Base-by-base conservation (phyloP, 2,329 filamentous ascomycete species). In the Myriosclerotinia duriaeana region DNA sequence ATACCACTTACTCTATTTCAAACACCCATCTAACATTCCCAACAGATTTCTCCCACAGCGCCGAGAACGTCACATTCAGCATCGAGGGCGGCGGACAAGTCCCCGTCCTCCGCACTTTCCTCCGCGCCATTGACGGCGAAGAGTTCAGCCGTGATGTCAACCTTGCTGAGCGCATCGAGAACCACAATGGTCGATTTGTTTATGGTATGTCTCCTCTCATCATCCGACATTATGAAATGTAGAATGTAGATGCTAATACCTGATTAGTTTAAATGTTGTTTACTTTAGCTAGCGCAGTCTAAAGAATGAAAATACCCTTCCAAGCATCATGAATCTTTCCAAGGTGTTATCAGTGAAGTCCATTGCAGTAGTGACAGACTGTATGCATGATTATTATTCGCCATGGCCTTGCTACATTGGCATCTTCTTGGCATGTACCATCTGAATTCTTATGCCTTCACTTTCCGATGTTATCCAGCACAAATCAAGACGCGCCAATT, bases 31-130 rank as follows among this genome's bases (percentile, higher is more conserved):
- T 61, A 65, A 40, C 22, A 30, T 26, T 71, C 40, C 12, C 66
- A 14, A 22, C 48, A 70, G 70, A 74, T 67, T 82, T 81, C 74
- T 71, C 75, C 52, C 67, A 74, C 42, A 77, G 75, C 12, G 77
- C 78, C 0, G 64, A 77, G 9, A 69, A 78, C 68, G 70, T 80
- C 48, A 62, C 72, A 15, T 78, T 81, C 71, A 64, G 69, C n/a
- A 71, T 78, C 8, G 80, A 82, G 69, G 79, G 79, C 26, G 78
- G 75, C 12, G 77, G 73, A 5, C 56, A 73, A 0, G 74, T 79
- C n/a, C 79, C 80, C n/a, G 71, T 81, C 34, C 77, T 82, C 53
- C 78, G 80, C 44, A 78, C 78, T 34, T 65, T 53, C 0, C 73
- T 81, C 63, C 65, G 58, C 12, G 74, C 76, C 42, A 68, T 69